Evolutionary conservation across 2,329 filamentous ascomycete genomes (phyloP).

Genomic region (Stagonosporopsis chrysanthemi): DNA sequence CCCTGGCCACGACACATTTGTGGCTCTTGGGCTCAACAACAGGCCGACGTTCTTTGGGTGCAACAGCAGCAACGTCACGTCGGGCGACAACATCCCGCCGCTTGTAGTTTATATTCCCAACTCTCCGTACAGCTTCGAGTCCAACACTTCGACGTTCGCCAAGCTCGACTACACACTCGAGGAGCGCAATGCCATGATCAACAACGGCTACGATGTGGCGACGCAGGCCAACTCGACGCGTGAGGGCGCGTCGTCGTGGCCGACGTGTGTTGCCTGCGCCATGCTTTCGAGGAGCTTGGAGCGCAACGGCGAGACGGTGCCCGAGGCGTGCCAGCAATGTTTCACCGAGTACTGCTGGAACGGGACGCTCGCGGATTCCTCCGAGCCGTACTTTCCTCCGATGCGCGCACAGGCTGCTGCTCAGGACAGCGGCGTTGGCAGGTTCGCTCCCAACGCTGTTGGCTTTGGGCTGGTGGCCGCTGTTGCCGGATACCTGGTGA

Average conservation of each 20-base stretch:
- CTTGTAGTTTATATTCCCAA: constrained; percentile 90
- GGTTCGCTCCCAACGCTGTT: constrained; percentile 34
- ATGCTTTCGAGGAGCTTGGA: constrained; percentile 78
- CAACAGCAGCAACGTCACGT: constrained; percentile 68
- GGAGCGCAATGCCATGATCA: constrained; percentile 79
- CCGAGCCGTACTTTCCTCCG: constrained; percentile 39
- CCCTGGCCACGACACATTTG: constrained; percentile 77
- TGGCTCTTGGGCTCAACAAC: constrained; percentile 77
- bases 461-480: constrained; percentile 28
- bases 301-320: constrained; percentile 72
- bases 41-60: constrained; percentile 84
- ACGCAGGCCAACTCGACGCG: constrained; percentile 83
- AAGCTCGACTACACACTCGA: constrained; percentile 67
- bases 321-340: constrained; percentile 75
- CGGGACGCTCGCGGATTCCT: constrained; percentile 64
- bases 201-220: constrained; percentile 84
- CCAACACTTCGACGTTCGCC: constrained; percentile 80
- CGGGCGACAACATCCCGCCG: constrained; percentile 60
- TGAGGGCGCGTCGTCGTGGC: constrained; percentile 70
- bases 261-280: constrained; percentile 86
- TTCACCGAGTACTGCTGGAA: constrained; percentile 93
- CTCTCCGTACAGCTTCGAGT: constrained; percentile 75
- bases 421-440: constrained; percentile 31
- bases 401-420: constrained; percentile 20
- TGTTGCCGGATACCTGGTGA: constrained; percentile 26